A percentile compares a stretch with the other conserved stretches of the same genome.
These are phyloP conservation scores for Cucumis melo DNA, from an alignment of 306 rosid genomes.

Conservation along the genomic window DNA sequence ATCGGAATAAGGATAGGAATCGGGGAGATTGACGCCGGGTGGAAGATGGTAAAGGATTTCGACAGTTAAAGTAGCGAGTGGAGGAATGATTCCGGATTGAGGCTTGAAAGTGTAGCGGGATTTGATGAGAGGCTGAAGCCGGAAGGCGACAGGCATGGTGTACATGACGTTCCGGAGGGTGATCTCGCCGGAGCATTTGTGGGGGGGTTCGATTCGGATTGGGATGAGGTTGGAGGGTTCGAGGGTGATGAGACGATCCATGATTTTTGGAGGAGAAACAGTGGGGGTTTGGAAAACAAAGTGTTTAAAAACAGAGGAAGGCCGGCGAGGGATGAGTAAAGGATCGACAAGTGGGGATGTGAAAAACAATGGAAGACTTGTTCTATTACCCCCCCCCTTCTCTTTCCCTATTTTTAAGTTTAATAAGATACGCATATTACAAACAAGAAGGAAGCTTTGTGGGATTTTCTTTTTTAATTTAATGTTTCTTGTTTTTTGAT, in stretches of 20 bases:
- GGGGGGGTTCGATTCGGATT: conserved; percentile 40
- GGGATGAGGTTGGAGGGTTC: conserved; percentile 63
- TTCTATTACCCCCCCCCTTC: conserved; percentile 35
- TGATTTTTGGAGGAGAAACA: conserved; percentile 4
- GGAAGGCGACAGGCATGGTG: conserved; percentile 89
- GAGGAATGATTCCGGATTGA: conserved; percentile 64
- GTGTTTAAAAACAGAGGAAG: background rate
- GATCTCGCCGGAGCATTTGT: conserved; percentile 42
- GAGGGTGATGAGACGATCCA: conserved; percentile 72
- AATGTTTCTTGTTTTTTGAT: background rate
- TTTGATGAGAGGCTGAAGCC: conserved; percentile 50
- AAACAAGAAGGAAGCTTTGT: background rate
- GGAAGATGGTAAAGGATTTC: conserved; percentile 50
- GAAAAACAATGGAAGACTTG: conserved; percentile 57
- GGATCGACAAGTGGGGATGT: conserved; percentile 60
- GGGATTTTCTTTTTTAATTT: background rate
- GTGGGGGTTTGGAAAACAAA: background rate
- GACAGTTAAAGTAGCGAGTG: conserved; percentile 38
- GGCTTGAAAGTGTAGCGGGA: conserved; percentile 56
- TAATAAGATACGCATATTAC: background rate
- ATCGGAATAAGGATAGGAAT: conserved; percentile 39
- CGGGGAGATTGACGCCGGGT: conserved; percentile 38
- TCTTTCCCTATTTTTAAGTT: background rate
- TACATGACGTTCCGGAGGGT: conserved; percentile 73
- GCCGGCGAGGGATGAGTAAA: conserved; percentile 34